phyloP scores from a whole-genome alignment of 768 basidiomycete species.

The Boletellus emodensis region DNA sequence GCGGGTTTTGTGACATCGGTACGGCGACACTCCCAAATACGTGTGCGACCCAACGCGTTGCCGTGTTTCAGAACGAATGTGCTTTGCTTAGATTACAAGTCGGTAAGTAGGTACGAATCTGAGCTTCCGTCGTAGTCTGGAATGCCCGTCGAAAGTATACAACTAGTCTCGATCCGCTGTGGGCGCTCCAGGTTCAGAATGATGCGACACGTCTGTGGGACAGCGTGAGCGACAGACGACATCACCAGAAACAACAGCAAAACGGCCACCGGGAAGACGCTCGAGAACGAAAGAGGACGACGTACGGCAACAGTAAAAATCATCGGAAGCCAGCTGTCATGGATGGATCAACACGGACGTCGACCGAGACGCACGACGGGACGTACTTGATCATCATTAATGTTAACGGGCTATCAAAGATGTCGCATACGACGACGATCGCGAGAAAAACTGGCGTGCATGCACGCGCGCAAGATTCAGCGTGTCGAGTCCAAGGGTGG shows the following conservation, averaged over 20 bases:
- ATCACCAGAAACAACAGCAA: not conserved
- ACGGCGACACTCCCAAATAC: too few relatives aligned
- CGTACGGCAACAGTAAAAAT: conserved; percentile 16
- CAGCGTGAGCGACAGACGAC: not conserved
- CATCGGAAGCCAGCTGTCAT: conserved; percentile 20
- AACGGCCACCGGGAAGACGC: too few relatives aligned
- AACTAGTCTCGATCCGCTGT: rapidly evolving
- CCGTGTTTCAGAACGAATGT: not conserved
- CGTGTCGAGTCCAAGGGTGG: not conserved
- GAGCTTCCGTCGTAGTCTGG: conserved; percentile 8
- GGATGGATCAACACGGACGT: not conserved
- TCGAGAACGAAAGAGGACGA: not conserved
- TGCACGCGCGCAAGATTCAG: not conserved
- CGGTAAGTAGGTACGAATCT: conserved; percentile 14
- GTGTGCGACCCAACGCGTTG: not conserved
- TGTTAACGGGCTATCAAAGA: conserved; percentile 2
- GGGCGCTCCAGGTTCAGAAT: conserved; percentile 17
- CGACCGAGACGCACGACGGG: not conserved
- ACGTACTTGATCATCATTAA: conserved; percentile 16
- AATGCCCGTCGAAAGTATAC: conserved; percentile 17
- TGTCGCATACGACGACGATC: not conserved
- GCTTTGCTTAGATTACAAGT: not conserved
- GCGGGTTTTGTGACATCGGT: too few relatives aligned
- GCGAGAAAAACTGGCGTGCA: conserved; percentile 12
- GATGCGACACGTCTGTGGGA: conserved; percentile 11